Base-by-base conservation (phyloP, 257 asterid species). In the Nemophila menziesii region DNA sequence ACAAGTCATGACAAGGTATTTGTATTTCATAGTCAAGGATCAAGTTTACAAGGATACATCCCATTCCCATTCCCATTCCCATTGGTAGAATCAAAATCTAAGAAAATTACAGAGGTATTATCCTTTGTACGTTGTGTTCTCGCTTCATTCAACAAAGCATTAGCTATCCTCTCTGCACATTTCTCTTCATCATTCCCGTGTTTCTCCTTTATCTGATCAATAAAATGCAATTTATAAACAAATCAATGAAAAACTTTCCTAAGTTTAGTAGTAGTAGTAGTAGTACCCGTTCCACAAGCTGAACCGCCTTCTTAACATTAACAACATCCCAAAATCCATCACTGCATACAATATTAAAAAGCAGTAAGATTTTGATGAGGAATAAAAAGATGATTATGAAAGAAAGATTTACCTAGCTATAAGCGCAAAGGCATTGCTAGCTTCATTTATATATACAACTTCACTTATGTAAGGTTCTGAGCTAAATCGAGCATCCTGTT, bases 291-390 rank as follows among this genome's bases (percentile, higher is more conserved):
- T 65, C 64, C 27, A 85, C 83, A 36, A 85, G 80, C 60, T 90
- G 99, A 37, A 65, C 63, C 14, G 94, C 92, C 66, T 81, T 90
- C 84, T 75, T 85, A 47, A 34, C 55, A 46, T 58, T 85, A 22
- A 81, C 50, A 10, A 90, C 99, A 49, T 90, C 99, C 96, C 96
- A 81, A 39, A 90, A 90, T 20, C 96, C 99, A 54, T 90, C 96
- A 49, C 99, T 89, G 38, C 44, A 67, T 51, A 43, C 9, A n/a
- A n/a, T n/a, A n/a, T n/a, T n/a, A n/a, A n/a, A n/a, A n/a, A n/a
- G n/a, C n/a, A n/a, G n/a, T n/a, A n/a, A n/a, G n/a, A n/a, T n/a
- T n/a, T n/a, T n/a, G n/a, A n/a, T n/a, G n/a, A n/a, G n/a, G n/a
- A n/a, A n/a, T n/a, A n/a, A n/a, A n/a, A 51, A n/a, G n/a, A n/a